Base-by-base conservation (phyloP, 371 early-diverging fungal genomes). In the Mortierella polycephala region DNA sequence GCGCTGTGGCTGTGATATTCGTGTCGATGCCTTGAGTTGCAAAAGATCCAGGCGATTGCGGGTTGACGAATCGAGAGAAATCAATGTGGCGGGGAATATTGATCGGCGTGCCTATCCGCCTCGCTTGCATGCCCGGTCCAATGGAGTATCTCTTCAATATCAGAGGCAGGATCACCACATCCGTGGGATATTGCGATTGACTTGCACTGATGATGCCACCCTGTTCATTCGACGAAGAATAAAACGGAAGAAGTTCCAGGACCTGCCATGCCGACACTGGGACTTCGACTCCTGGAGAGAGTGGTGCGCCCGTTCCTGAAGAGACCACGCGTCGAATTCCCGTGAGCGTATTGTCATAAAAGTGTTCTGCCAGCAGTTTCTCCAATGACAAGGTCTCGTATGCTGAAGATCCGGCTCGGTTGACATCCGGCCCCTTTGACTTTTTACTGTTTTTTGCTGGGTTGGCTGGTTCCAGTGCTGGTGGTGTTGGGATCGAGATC, bases 241-340 rank as follows among this genome's bases (percentile, higher is more conserved):
- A 88, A 60, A 88, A 89, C 0, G 90, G 90, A 11, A 89, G 64
- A 11, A 89, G 76, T 41, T 88, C 85, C 46, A 89, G 69, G 5
- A 85, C 87, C 67, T 87, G 87, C 90, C 88, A 88, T 14, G 88
- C 90, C 39, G 85, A 82, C 7, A 86, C 86, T 5, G 84, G 82
- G 3, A 80, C 64, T 23, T 80, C 80, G 6, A 80, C 80, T 12
- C 74, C 80, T 11, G 80, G 80, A 0, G 80, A 80, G 11, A 73
- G 64, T 8, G 80, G 80, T 6, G 54, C 74, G 11, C 80, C 80
- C 21, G 80, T 80, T 40, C 80, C 80, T 14, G 80, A 60, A 30
- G 80, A 80, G 9, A 81, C 62, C 13, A 50, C 49, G 11, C 82
- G 66, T n/a, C 83, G 67, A 47, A 84, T 80, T 18, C 85, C 85